A percentile compares a stretch with the other conserved stretches of the same genome.
phyloP scores from a whole-genome alignment of 805 yeast species.

The Saccharomycopsis fodiens region DNA sequence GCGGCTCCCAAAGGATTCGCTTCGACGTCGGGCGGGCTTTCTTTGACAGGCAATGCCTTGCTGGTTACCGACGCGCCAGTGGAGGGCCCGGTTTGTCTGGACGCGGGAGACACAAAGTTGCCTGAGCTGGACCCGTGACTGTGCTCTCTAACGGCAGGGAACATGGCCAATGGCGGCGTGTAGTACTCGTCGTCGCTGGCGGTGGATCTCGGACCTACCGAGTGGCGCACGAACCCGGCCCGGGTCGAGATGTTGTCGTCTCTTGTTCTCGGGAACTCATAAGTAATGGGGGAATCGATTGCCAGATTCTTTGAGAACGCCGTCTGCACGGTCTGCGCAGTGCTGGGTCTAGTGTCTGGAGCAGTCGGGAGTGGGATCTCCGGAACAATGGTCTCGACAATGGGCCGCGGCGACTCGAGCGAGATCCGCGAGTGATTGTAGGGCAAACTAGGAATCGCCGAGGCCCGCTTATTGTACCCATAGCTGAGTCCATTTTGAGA shows the following conservation, averaged over 20 bases:
- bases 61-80: not conserved
- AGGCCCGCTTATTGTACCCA: constrained; percentile 9
- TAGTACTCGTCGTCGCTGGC: constrained; percentile 6
- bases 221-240: constrained; percentile 9
- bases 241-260: not conserved
- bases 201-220: constrained; percentile 4
- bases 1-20: constrained; percentile 17
- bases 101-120: not conserved
- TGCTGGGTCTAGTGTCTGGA: not conserved
- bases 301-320: not conserved
- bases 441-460: not conserved
- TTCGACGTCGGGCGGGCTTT: constrained; percentile 13
- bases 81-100: not conserved
- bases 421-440: constrained; percentile 1
- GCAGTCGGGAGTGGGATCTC: not conserved
- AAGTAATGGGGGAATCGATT: constrained; percentile 14
- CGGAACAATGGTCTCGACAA: not conserved
- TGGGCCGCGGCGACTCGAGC: not conserved
- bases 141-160: constrained; percentile 5
- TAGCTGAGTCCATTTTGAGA: constrained; percentile 18
- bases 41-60: constrained; percentile 1
- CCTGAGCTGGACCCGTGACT: not conserved
- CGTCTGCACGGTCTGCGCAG: constrained; percentile 1
- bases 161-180: constrained; percentile 9
- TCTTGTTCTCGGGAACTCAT: constrained; percentile 7